Base-by-base conservation (phyloP, 129 eudicot species). In the Helianthus tuberosus region DNA sequence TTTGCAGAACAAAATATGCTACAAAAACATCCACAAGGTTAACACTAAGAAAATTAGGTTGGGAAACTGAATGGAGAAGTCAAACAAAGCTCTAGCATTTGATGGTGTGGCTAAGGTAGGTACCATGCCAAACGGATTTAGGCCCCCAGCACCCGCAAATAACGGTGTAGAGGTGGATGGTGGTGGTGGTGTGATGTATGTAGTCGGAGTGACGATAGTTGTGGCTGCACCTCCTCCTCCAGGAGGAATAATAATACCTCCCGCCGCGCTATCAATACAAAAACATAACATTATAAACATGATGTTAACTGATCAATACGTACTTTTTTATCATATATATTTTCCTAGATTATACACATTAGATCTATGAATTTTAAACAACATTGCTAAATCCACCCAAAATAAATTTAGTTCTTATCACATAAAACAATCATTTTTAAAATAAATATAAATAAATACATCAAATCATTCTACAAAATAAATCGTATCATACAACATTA, bases 181-280 rank as follows among this genome's bases (percentile, higher is more conserved):
- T 5, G 85, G 81, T 25, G 84, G 81, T 0, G 84, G 84, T 16
- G 67, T 66, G 25, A 14, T 12, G 4, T 17, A 1, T 29, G 72
- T 14, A 12, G 13, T n/a, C 3, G 85, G 85, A 29, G 67, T 55
- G 15, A 51, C 61, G 15, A 66, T 63, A 32, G 81, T 82, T 35
- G 91, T 65, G 6, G 71, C 60, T 38, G 46, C 49, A 36, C 76
- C 76, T 25, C 81, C 72, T 15, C 81, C 88, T 11, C 85, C 72
- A 1, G 82, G 84, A 1, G 82, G 84, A 41, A 71, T 41, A 13
- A 77, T 16, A 49, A 66, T 53, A 49, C 86, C 88, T 73, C 96
- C 96, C 0, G 96, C 96, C 39, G 76, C 60, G 48, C 96, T 86
- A 77, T 46, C 69, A 81, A 73, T 29, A 66, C 58, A 66, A 35